Evolutionary conservation across 1,284 basidiomycete species (phyloP).

Genomic region (Paramarasmius palmivorus): DNA sequence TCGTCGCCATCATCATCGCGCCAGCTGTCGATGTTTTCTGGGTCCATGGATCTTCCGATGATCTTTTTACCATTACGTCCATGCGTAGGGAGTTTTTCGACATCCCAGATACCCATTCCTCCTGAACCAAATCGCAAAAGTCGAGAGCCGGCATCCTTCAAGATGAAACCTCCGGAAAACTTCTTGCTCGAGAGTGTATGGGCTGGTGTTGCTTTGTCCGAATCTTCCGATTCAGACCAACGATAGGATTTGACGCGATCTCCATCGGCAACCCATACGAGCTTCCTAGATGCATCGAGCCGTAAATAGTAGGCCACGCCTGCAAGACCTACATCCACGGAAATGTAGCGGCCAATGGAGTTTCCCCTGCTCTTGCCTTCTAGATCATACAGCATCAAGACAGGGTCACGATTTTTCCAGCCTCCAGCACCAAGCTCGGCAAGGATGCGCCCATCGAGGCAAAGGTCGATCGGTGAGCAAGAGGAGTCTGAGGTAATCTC

Average conservation of each 20-base stretch:
- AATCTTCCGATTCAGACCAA: not conserved
- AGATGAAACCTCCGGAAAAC: not conserved
- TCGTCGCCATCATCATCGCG: conserved; percentile 3
- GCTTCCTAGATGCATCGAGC: conserved; percentile 22
- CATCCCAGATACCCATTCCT: conserved; percentile 2
- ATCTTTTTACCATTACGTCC: not conserved
- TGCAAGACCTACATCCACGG: conserved; percentile 14
- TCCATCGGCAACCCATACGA: conserved; percentile 25
- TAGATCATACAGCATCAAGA: conserved; percentile 28
- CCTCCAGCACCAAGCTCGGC: conserved; percentile 29
- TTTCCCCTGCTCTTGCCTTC: conserved; percentile 15
- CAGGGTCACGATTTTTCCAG: conserved; percentile 36
- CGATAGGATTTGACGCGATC: conserved; percentile 24
- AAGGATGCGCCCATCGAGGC: conserved; percentile 13
- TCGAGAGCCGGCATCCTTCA: not conserved
- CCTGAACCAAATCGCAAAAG: not conserved
- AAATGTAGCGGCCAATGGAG: conserved; percentile 7
- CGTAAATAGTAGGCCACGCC: conserved; percentile 19
- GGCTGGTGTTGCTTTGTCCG: not conserved
- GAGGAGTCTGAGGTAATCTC: not conserved
- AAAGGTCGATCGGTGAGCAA: not conserved
- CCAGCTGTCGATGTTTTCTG: not conserved
- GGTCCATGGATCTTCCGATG: not conserved
- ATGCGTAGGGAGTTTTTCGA: conserved; percentile 1
- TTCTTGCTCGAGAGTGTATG: not conserved